A percentile compares a stretch with the other conserved stretches of the same genome.
These are phyloP conservation scores for Babesia caballi DNA, from an alignment of 169 alveolate genomes.

Conservation along the genomic window DNA sequence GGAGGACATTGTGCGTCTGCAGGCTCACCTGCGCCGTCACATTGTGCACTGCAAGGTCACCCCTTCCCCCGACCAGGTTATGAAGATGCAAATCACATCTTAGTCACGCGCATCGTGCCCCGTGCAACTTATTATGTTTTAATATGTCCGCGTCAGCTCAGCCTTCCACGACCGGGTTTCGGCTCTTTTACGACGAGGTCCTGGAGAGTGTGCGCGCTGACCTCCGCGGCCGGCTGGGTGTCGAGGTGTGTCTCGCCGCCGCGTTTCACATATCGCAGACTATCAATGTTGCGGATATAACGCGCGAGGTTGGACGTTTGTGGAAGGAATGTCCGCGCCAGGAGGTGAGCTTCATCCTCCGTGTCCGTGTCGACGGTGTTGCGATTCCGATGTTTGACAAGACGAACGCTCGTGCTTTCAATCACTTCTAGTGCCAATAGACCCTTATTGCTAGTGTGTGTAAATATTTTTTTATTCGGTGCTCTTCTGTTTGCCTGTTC, in stretches of 20 bases:
- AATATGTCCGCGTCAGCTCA: background rate
- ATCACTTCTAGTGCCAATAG: no score
- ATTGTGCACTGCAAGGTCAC: slow-evolving; percentile 39
- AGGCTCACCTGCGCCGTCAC: slow-evolving; percentile 83
- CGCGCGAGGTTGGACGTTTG: slow-evolving; percentile 19
- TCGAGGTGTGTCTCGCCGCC: background rate
- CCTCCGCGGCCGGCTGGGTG: slow-evolving; percentile 22
- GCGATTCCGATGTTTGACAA: no score
- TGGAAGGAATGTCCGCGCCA: slow-evolving; percentile 20
- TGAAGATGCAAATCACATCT: slow-evolving; percentile 1
- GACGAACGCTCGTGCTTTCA: no score
- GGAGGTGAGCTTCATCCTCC: slow-evolving; percentile 2
- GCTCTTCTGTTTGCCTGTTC: no score
- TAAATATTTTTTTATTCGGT: no score
- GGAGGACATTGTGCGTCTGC: slow-evolving; percentile 80
- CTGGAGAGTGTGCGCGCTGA: slow-evolving; percentile 2
- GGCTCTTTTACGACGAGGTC: slow-evolving; percentile 27
- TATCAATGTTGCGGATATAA: slow-evolving; percentile 11
- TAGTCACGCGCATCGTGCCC: background rate
- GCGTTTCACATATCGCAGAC: background rate
- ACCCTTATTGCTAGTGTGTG: no score
- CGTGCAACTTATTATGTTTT: background rate
- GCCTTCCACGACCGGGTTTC: background rate
- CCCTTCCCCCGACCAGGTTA: slow-evolving; percentile 27
- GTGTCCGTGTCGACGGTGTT: background rate